A percentile compares a stretch with the other conserved stretches of the same genome.
Evolutionary conservation across 768 basidiomycete genomes (phyloP).

Genomic region (Rhodotorula babjevae): DNA sequence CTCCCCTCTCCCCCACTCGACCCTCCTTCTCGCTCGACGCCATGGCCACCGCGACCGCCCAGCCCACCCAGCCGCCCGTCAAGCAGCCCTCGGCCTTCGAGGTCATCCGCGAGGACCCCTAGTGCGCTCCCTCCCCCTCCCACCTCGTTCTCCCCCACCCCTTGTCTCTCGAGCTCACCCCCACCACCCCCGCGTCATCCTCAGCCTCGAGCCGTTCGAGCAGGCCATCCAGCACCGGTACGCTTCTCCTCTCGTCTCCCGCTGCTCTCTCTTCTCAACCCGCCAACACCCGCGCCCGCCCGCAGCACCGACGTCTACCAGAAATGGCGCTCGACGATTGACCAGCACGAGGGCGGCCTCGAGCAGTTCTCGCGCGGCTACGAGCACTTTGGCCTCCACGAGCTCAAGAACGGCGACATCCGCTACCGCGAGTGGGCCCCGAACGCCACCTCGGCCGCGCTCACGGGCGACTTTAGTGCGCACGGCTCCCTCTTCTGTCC

Average conservation of each 20-base stretch:
- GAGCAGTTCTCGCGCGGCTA: slow-evolving; percentile 76
- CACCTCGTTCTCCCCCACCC: too few relatives aligned
- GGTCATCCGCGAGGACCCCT: slow-evolving; percentile 47
- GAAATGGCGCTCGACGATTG: slow-evolving; percentile 41
- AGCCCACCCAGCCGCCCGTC: not conserved
- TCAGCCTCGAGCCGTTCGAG: slow-evolving; percentile 49
- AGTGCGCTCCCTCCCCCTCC: slow-evolving; percentile 41
- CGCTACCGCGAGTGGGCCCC: slow-evolving; percentile 96
- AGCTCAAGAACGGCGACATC: slow-evolving; percentile 62
- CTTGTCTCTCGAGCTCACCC: too few relatives aligned
- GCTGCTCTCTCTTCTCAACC: not conserved
- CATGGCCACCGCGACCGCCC: not conserved
- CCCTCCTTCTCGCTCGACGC: too few relatives aligned
- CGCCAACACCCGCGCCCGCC: not conserved
- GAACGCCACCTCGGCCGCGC: slow-evolving; percentile 68
- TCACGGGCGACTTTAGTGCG: slow-evolving; percentile 97
- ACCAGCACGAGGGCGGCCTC: slow-evolving; percentile 69
- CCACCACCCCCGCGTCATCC: not conserved
- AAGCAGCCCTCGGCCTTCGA: slow-evolving; percentile 14
- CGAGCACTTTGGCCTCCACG: slow-evolving; percentile 67
- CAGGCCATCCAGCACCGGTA: slow-evolving; percentile 43
- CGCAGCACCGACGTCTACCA: slow-evolving; percentile 45
- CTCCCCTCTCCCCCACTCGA: not conserved
- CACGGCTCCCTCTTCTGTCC: slow-evolving; percentile 3
- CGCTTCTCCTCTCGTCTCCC: not conserved